Percentiles rank a stretch among this genome's conserved stretches.
phyloP scores from a whole-genome alignment of 1,284 basidiomycete species.

The Cryptococcus jaspeensis region DNA sequence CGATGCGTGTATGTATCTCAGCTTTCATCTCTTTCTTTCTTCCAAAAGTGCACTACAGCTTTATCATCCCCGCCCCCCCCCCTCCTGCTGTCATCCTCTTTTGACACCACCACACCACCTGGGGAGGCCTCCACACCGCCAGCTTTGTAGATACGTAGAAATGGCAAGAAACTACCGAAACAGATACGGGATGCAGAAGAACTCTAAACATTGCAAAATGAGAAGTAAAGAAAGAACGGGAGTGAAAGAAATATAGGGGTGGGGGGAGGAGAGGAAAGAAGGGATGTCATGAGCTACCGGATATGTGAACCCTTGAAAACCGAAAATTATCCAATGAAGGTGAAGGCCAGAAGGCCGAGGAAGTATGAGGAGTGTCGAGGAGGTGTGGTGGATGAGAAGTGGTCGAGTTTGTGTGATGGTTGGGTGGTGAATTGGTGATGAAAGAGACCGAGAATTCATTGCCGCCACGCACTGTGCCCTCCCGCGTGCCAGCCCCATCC shows the following conservation, averaged over 20 bases:
- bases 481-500: too few relatives aligned
- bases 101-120: background rate
- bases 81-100: background rate
- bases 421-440: too few relatives aligned
- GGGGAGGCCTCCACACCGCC: background rate
- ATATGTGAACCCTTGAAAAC: background rate
- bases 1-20: conserved; percentile 1
- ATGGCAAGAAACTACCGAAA: background rate
- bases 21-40: too few relatives aligned
- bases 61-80: background rate
- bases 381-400: too few relatives aligned
- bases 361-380: too few relatives aligned
- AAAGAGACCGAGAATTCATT: too few relatives aligned
- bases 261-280: too few relatives aligned
- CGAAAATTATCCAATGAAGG: too few relatives aligned
- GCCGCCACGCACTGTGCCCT: too few relatives aligned
- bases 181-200: background rate
- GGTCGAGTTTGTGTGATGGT: too few relatives aligned
- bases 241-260: too few relatives aligned
- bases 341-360: too few relatives aligned
- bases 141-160: background rate
- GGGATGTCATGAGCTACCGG: background rate
- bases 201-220: conserved; percentile 1
- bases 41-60: background rate
- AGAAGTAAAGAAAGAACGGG: background rate